phyloP scores from a whole-genome alignment of 345 rosid genomes.

The Geranium brycei region DNA sequence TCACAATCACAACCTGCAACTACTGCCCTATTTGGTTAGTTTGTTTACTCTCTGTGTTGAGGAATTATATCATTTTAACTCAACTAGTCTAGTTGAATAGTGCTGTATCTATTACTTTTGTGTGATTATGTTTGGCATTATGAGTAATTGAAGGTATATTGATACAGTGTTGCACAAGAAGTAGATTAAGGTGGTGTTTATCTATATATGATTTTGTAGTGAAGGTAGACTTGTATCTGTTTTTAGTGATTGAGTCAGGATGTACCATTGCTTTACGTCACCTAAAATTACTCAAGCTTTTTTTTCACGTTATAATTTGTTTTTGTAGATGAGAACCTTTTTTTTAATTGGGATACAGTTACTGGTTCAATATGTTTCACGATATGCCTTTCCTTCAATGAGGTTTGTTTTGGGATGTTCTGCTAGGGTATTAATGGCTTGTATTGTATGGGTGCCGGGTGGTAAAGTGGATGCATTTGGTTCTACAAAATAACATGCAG shows the following conservation, averaged over 20 bases:
- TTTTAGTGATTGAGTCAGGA: too few relatives aligned
- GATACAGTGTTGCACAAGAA: not conserved
- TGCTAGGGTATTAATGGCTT: not conserved
- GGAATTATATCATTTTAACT: slow-evolving; percentile 1
- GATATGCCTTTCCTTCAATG: not conserved
- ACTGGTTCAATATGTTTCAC: not conserved
- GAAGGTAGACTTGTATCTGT: not conserved
- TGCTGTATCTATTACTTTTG: not conserved
- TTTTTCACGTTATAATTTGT: not conserved
- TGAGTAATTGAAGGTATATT: too few relatives aligned
- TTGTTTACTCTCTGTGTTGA: slow-evolving; percentile 8
- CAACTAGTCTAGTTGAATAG: not conserved
- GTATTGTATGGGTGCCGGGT: not conserved
- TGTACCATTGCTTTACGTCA: not conserved
- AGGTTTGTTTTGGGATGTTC: not conserved
- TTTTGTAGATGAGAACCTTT: not conserved
- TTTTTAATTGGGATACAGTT: not conserved
- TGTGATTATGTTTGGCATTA: too few relatives aligned
- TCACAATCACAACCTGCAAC: slow-evolving; percentile 36
- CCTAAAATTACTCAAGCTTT: not conserved
- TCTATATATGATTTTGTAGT: not conserved
- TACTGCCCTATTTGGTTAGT: slow-evolving; percentile 45
- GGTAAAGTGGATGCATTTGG: not conserved
- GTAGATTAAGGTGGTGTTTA: not conserved
- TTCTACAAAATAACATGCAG: not conserved